Base-by-base conservation (phyloP, 305 asterid species). In the Fraxinus paxiana region DNA sequence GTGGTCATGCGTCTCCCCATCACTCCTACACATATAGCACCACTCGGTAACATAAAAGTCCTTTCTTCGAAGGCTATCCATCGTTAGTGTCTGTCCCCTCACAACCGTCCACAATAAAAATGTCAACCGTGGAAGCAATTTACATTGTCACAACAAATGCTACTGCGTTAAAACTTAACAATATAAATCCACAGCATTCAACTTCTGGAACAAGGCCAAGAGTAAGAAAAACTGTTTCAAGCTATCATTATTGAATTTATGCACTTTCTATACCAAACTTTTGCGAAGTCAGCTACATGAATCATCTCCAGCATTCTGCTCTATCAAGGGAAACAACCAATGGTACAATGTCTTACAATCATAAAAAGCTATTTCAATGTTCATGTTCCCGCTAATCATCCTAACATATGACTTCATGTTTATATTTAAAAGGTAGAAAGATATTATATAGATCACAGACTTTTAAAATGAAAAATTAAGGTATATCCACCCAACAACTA, bases 351-450 rank as follows among this genome's bases (percentile, higher is more conserved):
- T 69, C 75, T 69, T 30, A 13, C 75, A 69, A 69, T 30, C 75
- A 24, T 33, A 6, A 30, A 28, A 69, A 13, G 24, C 5, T 5
- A 51, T 17, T 51, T 51, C 24, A 15, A 4, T 69, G 38, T 30
- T 69, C 20, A 4, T 31, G 22, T 15, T 31, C 17, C 38, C 37
- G 0, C 10, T 26, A 65, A 30, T 69, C 75, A 69, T 31, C 12
- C 43, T 69, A 69, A 30, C 74, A 30, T 65, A 26, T 15, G 5
- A 69, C 75, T 65, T 75, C 72, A 35, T 24, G 31, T 82, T 79
- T 71, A 82, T 76, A 37, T 34, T 79, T 26, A 77, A 75, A 33
- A 80, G 61, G 73, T 48, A 41, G 41, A 51, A 73, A 20, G 43
- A 71, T 13, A 73, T 51, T 34, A 54, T 54, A 20, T 34, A 10